These are phyloP conservation scores for Trichophyton mentagrophytes DNA, from an alignment of 2,329 filamentous ascomycete species.

Conservation along the genomic window DNA sequence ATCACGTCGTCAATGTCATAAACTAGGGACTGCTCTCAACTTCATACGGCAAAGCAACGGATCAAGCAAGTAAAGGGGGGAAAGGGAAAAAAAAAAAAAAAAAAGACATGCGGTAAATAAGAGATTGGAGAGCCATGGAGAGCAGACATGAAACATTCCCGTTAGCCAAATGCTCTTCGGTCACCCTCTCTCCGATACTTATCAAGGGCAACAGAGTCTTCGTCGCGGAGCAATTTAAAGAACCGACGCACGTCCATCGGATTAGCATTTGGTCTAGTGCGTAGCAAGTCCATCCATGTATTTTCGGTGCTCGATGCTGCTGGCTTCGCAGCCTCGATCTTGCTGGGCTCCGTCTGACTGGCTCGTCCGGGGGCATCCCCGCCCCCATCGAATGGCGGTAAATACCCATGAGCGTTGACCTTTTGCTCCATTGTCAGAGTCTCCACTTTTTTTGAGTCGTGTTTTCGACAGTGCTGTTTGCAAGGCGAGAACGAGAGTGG, in stretches of 20 bases:
- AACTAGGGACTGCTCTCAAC: background rate
- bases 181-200: constrained; percentile 11
- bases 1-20: background rate
- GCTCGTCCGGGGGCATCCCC: constrained; percentile 10
- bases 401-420: constrained; percentile 21
- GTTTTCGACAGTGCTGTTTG: constrained; percentile 13
- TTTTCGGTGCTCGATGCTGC: background rate
- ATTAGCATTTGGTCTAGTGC: constrained; percentile 11
- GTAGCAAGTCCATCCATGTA: constrained; percentile 2
- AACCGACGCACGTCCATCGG: constrained; percentile 17
- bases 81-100: background rate
- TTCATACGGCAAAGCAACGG: background rate
- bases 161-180: constrained; percentile 7
- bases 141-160: background rate
- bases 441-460: constrained; percentile 18
- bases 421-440: constrained; percentile 20
- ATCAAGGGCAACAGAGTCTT: constrained; percentile 16
- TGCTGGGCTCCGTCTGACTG: background rate
- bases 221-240: constrained; percentile 16
- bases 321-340: background rate
- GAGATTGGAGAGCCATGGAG: background rate
- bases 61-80: background rate
- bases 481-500: constrained; percentile 17
- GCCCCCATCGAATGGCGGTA: constrained; percentile 22
- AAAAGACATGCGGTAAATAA: background rate